phyloP scores from a whole-genome alignment of 2,329 filamentous ascomycete genomes.

The Drechmeria coniospora region DNA sequence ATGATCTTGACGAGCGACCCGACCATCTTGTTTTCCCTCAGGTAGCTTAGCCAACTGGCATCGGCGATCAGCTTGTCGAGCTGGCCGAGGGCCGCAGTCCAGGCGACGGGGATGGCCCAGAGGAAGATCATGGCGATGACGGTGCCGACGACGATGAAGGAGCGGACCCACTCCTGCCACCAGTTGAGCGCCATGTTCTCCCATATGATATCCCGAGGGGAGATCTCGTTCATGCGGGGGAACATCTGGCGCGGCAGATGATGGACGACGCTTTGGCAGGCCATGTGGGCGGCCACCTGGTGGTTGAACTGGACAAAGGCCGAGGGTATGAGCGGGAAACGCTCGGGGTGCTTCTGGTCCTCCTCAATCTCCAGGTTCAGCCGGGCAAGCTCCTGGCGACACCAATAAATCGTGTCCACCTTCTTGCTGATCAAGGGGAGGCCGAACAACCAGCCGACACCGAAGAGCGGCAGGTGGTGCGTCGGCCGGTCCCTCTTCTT shows the following conservation, averaged over 20 bases:
- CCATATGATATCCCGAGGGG: constrained; percentile 86
- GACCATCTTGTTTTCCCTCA: constrained; percentile 42
- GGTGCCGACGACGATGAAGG: constrained; percentile 45
- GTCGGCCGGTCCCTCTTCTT: constrained; percentile 71
- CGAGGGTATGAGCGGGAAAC: constrained; percentile 84
- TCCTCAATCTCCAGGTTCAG: constrained; percentile 84
- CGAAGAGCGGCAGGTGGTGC: constrained; percentile 53
- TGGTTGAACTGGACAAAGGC: constrained; percentile 98
- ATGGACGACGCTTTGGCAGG: constrained; percentile 80
- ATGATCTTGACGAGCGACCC: constrained; percentile 48
- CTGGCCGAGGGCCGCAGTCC: constrained; percentile 71
- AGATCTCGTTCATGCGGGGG: constrained; percentile 82
- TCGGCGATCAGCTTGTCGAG: constrained; percentile 51
- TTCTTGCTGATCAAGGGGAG: constrained; percentile 74
- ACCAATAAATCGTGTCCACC: constrained; percentile 89
- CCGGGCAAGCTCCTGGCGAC: constrained; percentile 69
- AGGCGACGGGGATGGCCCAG: constrained; percentile 83
- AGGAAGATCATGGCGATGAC: constrained; percentile 67
- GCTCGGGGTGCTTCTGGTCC: constrained; percentile 73
- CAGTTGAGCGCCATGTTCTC: constrained; percentile 92
- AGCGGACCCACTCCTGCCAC: constrained; percentile 78
- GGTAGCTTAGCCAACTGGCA: constrained; percentile 55
- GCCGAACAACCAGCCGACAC: constrained; percentile 56
- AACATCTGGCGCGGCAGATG: constrained; percentile 90
- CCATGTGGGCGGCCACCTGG: constrained; percentile 95